These are phyloP conservation scores for Ulmus americana DNA, from an alignment of 331 rosid genomes.

Conservation along the genomic window DNA sequence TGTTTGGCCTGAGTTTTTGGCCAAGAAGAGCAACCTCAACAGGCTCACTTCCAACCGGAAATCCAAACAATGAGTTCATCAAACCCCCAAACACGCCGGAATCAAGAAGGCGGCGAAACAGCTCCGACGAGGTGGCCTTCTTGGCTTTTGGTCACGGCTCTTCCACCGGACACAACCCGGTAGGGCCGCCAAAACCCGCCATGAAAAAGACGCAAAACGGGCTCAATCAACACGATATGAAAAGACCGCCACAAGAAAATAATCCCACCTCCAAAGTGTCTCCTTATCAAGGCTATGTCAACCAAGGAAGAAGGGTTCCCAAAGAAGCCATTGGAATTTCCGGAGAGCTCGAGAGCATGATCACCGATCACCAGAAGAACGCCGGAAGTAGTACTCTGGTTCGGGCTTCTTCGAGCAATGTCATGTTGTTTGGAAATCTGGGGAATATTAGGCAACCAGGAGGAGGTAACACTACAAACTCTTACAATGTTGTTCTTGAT, in stretches of 20 bases:
- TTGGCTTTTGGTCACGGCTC: not conserved
- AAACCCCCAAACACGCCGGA: constrained; percentile 26
- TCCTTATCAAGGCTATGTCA: constrained; percentile 39
- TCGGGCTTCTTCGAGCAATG: constrained; percentile 78
- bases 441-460: constrained; percentile 59
- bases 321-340: constrained; percentile 62
- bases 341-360: constrained; percentile 71
- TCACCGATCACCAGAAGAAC: constrained; percentile 52
- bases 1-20: constrained; percentile 44
- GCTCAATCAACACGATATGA: constrained; percentile 4
- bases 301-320: constrained; percentile 56
- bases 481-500: constrained; percentile 26
- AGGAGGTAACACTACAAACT: constrained; percentile 25
- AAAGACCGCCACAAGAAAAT: not conserved
- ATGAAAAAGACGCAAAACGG: not conserved
- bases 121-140: constrained; percentile 23
- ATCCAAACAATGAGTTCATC: constrained; percentile 13
- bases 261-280: constrained; percentile 2
- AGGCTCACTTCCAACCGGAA: constrained; percentile 26
- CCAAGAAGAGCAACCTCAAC: constrained; percentile 30
- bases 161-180: not conserved
- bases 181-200: not conserved
- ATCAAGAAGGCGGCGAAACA: constrained; percentile 30
- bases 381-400: constrained; percentile 44
- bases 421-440: constrained; percentile 60